Base-by-base conservation (phyloP, 768 basidiomycete species). In the Butyriboletus loyo region DNA sequence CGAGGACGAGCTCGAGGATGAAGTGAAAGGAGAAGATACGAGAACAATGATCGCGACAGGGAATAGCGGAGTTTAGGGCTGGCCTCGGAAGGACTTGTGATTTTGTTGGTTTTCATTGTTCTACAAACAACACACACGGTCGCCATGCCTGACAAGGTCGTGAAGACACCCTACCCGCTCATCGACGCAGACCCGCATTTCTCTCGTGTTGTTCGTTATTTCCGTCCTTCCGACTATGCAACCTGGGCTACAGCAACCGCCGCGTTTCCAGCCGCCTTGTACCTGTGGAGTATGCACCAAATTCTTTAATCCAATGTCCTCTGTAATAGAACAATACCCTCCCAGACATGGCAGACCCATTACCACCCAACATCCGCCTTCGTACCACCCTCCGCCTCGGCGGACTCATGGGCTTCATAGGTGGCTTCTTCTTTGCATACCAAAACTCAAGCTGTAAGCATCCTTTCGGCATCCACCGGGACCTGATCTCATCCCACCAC, bases 161-260 rank as follows among this genome's bases (percentile, higher is more conserved):
- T 78, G 53, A 70, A 73, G 64, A 83, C 87, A 36, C 84, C 85
- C 24, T 96, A 84, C 74, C 94, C 94, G 43, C 85, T 96, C 72
- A 89, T 98, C 73, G 96, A 98, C 72, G 77, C 84, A 0, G 96
- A 98, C 77, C 96, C 96, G 10, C 89, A 97, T 76, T 85, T 85
- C 14, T 75, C 75, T 30, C 83, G 96, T 30, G 96, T 99, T 45
- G 73, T 99, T 21, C 77, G 89, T 52, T 97, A 97, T 74, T 84
- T 98, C 72, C 80, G 96, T 24, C 78, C 84, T 21, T 85, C 86
- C 2, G 96, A 99, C 77, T 94, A 92, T 75, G 89, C 81, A 21
- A 72, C 80, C 19, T 92, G 92, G 89, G 91, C 83, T 19, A 85
- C 77, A 38, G 81, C 80, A 50, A 92, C 95, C 3, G 89, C 78